Evolutionary conservation across 306 rosid species (phyloP).

Genomic region (Fragaria nilgerrensis): DNA sequence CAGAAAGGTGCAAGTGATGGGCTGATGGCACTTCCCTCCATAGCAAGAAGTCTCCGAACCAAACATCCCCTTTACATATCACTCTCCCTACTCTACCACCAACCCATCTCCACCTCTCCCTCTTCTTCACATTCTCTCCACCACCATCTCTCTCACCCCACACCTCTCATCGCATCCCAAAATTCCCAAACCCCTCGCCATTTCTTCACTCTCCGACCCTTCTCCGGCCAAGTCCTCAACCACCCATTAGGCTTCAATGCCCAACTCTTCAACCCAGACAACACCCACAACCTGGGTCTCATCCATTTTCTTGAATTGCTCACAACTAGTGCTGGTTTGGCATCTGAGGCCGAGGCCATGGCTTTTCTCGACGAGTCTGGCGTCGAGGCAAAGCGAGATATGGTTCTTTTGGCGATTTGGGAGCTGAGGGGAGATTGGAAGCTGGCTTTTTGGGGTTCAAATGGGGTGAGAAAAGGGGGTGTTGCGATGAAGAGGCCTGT

Average conservation of each 20-base stretch:
- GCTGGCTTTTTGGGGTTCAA: constrained; percentile 61
- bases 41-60: constrained; percentile 34
- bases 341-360: constrained; percentile 54
- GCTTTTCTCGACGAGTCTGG: constrained; percentile 44
- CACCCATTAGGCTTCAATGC: constrained; percentile 30
- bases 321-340: constrained; percentile 22
- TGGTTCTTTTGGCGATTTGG: constrained; percentile 63
- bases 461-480: constrained; percentile 58
- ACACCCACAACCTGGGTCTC: constrained; percentile 31
- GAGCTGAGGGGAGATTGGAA: constrained; percentile 60
- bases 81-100: not conserved
- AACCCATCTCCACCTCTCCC: not conserved
- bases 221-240: constrained; percentile 17
- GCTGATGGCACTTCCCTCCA: constrained; percentile 48
- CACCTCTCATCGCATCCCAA: constrained; percentile 34
- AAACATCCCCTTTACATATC: constrained; percentile 26
- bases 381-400: constrained; percentile 34
- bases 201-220: constrained; percentile 32
- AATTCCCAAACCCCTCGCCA: constrained; percentile 5
- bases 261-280: constrained; percentile 21
- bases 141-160: constrained; percentile 43
- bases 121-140: not conserved
- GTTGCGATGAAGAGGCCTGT: constrained; percentile 56
- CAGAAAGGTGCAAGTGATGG: not conserved
- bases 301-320: constrained; percentile 50